phyloP scores from a whole-genome alignment of 495 filamentous ascomycete species.

The Xylaria venustula region DNA sequence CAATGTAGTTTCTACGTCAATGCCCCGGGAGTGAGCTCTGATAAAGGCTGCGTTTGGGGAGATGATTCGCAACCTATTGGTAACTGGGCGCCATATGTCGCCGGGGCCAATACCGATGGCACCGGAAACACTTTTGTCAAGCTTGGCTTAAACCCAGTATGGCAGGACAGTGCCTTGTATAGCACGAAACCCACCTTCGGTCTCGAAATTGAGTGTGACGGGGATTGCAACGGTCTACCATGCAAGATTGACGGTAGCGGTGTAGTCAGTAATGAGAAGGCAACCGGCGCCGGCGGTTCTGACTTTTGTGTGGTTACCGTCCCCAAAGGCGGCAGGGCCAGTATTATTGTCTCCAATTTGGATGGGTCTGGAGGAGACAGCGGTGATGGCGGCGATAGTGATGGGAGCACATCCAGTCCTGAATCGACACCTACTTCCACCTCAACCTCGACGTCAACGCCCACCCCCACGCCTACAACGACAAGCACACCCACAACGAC shows the following conservation, averaged over 20 bases:
- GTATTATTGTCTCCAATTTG: conserved; percentile 60
- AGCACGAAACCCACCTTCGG: conserved; percentile 63
- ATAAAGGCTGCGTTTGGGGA: conserved; percentile 72
- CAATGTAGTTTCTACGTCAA: conserved; percentile 71
- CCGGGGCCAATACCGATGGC: conserved; percentile 68
- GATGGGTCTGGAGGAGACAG: conserved; percentile 32
- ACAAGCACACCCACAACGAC: neutral
- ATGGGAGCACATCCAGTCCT: conserved; percentile 15
- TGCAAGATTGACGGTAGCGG: conserved; percentile 64
- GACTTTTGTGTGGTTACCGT: conserved; percentile 79
- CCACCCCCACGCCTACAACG: conserved; percentile 10
- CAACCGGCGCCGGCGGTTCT: conserved; percentile 66
- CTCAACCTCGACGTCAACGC: conserved; percentile 17
- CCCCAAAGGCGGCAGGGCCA: conserved; percentile 63
- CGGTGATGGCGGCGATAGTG: neutral
- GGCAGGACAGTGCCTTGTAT: conserved; percentile 56
- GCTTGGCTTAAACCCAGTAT: conserved; percentile 81
- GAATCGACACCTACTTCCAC: conserved; percentile 14
- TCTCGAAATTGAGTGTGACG: conserved; percentile 69
- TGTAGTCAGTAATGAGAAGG: conserved; percentile 59
- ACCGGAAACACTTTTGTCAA: conserved; percentile 70
- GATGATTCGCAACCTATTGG: conserved; percentile 61
- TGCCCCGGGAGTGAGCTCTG: conserved; percentile 60
- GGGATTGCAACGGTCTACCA: conserved; percentile 69
- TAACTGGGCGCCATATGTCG: conserved; percentile 81